These are phyloP conservation scores for Haemoproteus tartakovskyi DNA, from an alignment of 169 alveolate genomes.

Conservation along the genomic window DNA sequence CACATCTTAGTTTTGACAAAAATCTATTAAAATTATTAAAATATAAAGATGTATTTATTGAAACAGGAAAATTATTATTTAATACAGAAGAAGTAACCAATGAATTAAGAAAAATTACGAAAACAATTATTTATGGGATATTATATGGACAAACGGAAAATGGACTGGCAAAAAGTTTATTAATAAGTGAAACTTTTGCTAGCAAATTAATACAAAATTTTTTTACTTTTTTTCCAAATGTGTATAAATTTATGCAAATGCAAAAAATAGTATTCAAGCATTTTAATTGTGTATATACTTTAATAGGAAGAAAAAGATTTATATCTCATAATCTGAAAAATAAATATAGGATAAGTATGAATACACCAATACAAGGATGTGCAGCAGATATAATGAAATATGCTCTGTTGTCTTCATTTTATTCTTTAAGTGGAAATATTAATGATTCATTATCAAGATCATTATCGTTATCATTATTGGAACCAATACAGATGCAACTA, in stretches of 20 bases:
- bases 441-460: no score
- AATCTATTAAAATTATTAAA: conserved; percentile 39
- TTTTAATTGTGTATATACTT: conserved; percentile 65
- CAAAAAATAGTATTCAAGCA: conserved; percentile 58
- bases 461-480: background rate
- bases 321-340: conserved; percentile 34
- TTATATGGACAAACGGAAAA: conserved; percentile 73
- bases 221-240: conserved; percentile 66
- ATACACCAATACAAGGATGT: conserved; percentile 76
- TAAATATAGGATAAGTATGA: conserved; percentile 71
- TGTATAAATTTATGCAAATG: conserved; percentile 60
- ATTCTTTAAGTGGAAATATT: no score
- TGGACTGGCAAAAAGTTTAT: conserved; percentile 70
- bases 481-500: no score
- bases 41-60: conserved; percentile 58
- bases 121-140: conserved; percentile 74
- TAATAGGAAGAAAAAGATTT: conserved; percentile 70
- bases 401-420: conserved; percentile 58
- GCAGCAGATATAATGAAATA: conserved; percentile 77
- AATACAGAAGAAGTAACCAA: conserved; percentile 65
- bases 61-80: conserved; percentile 68
- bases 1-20: conserved; percentile 66
- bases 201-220: conserved; percentile 60
- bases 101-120: conserved; percentile 70
- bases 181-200: conserved; percentile 63